phyloP scores from a whole-genome alignment of 148 eudicot genomes.

The Euryodendron excelsum region DNA sequence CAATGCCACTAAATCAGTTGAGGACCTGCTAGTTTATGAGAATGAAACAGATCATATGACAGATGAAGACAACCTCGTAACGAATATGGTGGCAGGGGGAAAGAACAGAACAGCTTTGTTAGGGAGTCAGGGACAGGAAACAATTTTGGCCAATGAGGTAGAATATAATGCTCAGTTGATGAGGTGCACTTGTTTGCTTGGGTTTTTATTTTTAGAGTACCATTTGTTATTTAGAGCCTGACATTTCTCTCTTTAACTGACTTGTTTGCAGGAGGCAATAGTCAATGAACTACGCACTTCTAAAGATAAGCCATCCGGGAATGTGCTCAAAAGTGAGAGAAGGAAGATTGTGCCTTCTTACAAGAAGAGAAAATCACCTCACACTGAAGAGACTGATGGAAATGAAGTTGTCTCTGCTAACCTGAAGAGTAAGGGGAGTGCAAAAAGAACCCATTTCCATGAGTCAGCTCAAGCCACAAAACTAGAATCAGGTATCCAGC shows the following conservation, averaged over 20 bases:
- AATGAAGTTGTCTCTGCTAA: constrained; percentile 19
- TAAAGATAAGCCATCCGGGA: constrained; percentile 21
- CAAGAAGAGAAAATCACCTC: constrained; percentile 55
- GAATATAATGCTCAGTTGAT: background rate
- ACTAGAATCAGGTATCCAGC: constrained; percentile 22
- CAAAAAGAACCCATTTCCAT: constrained; percentile 15
- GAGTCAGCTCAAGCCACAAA: constrained; percentile 15
- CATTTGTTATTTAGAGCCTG: background rate
- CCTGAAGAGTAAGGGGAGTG: constrained; percentile 21
- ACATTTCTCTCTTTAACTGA: background rate
- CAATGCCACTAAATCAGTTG: constrained; percentile 14
- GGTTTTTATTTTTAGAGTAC: background rate
- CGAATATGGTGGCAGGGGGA: constrained; percentile 48
- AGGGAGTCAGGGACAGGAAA: constrained; percentile 31
- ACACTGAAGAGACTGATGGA: constrained; percentile 17
- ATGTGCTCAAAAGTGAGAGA: constrained; percentile 21
- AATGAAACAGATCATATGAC: constrained; percentile 29
- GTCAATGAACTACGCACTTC: constrained; percentile 20
- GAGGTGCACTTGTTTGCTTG: background rate
- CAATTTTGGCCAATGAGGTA: constrained; percentile 43
- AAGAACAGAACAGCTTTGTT: constrained; percentile 19
- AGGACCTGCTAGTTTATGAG: constrained; percentile 28
- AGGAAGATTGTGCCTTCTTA: constrained; percentile 22
- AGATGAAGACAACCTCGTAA: constrained; percentile 66
- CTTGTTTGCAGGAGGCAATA: constrained; percentile 30